phyloP scores from a whole-genome alignment of 2,329 filamentous ascomycete species.

The Stagonosporopsis rhizophila region DNA sequence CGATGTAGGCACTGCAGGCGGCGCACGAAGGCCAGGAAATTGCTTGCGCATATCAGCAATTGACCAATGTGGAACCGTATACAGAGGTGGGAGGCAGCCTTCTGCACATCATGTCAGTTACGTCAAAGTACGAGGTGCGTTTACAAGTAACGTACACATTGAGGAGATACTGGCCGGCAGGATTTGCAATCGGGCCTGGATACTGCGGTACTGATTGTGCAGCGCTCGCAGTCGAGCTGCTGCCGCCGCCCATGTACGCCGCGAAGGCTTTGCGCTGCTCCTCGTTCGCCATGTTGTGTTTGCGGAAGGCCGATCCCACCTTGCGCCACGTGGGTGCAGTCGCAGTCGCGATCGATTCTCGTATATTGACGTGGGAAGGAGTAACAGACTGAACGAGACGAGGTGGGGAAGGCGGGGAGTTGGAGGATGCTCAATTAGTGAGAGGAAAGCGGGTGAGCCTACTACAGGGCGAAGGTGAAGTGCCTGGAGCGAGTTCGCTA shows the following conservation, averaged over 20 bases:
- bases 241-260: slow-evolving; percentile 38
- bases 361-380: background rate
- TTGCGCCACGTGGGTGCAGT: slow-evolving; percentile 2
- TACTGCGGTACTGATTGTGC: slow-evolving; percentile 29
- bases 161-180: slow-evolving; percentile 32
- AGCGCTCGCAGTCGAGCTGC: slow-evolving; percentile 14
- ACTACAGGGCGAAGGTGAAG: background rate
- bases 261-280: slow-evolving; percentile 41
- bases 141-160: slow-evolving; percentile 33
- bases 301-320: slow-evolving; percentile 25
- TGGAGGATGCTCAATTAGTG: background rate
- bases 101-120: slow-evolving; percentile 23
- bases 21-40: slow-evolving; percentile 29
- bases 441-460: background rate
- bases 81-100: background rate
- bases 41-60: slow-evolving; percentile 27
- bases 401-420: background rate
- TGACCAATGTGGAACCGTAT: background rate
- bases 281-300: slow-evolving; percentile 36
- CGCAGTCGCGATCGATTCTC: slow-evolving; percentile 1
- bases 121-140: background rate
- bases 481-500: background rate
- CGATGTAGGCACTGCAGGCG: slow-evolving; percentile 38
- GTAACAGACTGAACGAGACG: background rate
- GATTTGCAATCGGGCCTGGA: slow-evolving; percentile 24